Evolutionary conservation across 2,329 filamentous ascomycete genomes (phyloP).

Genomic region (Lecanosticta acicola): DNA sequence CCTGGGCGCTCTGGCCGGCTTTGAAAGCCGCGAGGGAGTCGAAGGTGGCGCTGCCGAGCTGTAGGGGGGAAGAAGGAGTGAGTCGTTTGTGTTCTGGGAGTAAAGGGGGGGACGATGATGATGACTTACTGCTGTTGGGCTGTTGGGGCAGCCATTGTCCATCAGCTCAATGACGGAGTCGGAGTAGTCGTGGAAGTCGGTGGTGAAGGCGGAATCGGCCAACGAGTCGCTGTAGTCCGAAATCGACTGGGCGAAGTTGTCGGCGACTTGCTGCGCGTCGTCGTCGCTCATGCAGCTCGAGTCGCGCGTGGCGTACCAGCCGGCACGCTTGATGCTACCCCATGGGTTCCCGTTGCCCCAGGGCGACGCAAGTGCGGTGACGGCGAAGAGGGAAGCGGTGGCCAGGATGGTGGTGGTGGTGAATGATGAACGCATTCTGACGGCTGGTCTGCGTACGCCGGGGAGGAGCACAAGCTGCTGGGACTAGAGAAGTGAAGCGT

Average conservation of each 20-base stretch:
- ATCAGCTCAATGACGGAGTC: constrained; percentile 34
- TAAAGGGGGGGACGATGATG: not conserved
- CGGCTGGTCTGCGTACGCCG: constrained; percentile 4
- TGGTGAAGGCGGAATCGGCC: constrained; percentile 25
- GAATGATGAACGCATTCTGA: constrained; percentile 22
- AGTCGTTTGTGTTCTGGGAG: too few species aligned
- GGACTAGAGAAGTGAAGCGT: constrained; percentile 8
- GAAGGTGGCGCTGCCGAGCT: constrained; percentile 28
- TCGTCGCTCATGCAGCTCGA: constrained; percentile 23
- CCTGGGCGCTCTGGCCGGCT: constrained; percentile 25
- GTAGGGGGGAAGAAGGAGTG: not conserved
- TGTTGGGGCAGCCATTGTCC: constrained; percentile 28
- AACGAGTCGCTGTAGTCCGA: constrained; percentile 27
- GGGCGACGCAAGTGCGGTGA: constrained; percentile 12
- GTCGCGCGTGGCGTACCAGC: constrained; percentile 13
- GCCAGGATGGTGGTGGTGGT: constrained; percentile 16
- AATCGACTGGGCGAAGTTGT: constrained; percentile 31
- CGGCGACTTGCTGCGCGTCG: constrained; percentile 23
- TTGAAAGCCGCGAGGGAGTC: constrained; percentile 22
- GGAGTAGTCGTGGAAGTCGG: constrained; percentile 31
- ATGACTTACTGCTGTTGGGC: constrained; percentile 21
- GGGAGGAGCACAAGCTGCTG: constrained; percentile 5
- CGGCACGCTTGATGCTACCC: constrained; percentile 13
- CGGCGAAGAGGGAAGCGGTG: constrained; percentile 9
- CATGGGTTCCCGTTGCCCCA: constrained; percentile 6